Evolutionary conservation across 257 asterid genomes (phyloP).

Genomic region (Haberlea rhodopensis): DNA sequence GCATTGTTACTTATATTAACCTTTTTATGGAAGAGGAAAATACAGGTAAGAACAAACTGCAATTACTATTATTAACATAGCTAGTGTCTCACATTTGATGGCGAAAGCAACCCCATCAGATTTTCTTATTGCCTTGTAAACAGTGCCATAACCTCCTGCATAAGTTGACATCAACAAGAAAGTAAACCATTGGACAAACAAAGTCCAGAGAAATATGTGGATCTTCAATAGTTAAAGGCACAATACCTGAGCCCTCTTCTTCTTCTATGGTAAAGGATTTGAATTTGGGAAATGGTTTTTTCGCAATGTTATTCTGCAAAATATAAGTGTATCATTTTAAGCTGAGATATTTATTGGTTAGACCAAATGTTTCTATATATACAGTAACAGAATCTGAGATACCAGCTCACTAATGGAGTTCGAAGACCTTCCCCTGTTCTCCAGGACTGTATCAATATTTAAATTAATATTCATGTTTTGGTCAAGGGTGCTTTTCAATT

Average conservation of each 20-base stretch:
- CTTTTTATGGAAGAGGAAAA: conserved; percentile 18
- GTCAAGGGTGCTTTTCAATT: conserved; percentile 29
- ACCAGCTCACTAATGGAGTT: conserved; percentile 43
- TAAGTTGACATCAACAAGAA: conserved; percentile 24
- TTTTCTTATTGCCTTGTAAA: conserved; percentile 84
- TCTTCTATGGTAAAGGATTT: conserved; percentile 68
- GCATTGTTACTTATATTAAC: not conserved
- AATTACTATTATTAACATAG: conserved; percentile 4
- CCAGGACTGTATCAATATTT: conserved; percentile 30
- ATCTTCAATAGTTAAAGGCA: conserved; percentile 12
- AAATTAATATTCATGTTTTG: conserved; percentile 31
- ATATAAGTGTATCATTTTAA: conserved; percentile 28
- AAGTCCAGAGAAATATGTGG: conserved; percentile 1
- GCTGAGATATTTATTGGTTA: not conserved
- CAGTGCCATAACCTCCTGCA: conserved; percentile 98
- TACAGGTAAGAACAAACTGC: conserved; percentile 10
- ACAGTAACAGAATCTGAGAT: conserved; percentile 15
- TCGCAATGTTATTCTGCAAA: conserved; percentile 46
- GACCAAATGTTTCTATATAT: conserved; percentile 18
- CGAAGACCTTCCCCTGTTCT: conserved; percentile 34
- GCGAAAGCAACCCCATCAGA: conserved; percentile 76
- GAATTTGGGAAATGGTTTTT: conserved; percentile 58
- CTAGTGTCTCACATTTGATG: conserved; percentile 61
- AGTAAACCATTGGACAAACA: conserved; percentile 21
- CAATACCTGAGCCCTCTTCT: conserved; percentile 93